Evolutionary conservation across 768 basidiomycete genomes (phyloP).

Genomic region (Boletus patriciae): DNA sequence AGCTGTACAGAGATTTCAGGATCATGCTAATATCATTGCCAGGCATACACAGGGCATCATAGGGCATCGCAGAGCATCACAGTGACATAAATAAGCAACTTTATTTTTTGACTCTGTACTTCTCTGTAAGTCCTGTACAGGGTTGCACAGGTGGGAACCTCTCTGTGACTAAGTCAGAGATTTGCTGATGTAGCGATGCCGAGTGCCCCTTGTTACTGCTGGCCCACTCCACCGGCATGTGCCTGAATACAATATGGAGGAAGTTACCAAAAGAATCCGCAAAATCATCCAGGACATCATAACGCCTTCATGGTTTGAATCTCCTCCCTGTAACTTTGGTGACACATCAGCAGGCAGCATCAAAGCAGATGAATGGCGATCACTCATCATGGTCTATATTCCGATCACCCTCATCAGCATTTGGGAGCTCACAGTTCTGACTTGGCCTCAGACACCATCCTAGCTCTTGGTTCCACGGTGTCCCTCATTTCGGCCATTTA

Average conservation of each 20-base stretch:
- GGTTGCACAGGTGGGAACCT: too few species aligned
- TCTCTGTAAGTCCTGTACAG: too few species aligned
- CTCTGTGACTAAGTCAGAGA: too few species aligned
- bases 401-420: neutral
- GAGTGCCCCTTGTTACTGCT: neutral
- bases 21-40: too few species aligned
- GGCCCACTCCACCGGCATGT: neutral
- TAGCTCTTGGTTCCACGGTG: slow-evolving; percentile 28
- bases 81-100: too few species aligned
- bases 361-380: slow-evolving; percentile 5
- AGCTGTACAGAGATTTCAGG: too few species aligned
- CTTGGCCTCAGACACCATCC: neutral
- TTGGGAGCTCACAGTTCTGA: neutral
- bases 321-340: slow-evolving; percentile 28
- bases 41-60: too few species aligned
- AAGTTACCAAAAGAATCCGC: neutral
- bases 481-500: slow-evolving; percentile 28
- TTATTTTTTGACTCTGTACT: too few species aligned
- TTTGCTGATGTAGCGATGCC: neutral
- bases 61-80: too few species aligned
- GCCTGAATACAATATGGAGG: neutral
- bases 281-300: neutral
- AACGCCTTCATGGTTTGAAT: slow-evolving; percentile 13
- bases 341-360: neutral
- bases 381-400: neutral